Evolutionary conservation across 192 early-diverging fungal genomes (phyloP).

Genomic region (Coemansia sp.): DNA sequence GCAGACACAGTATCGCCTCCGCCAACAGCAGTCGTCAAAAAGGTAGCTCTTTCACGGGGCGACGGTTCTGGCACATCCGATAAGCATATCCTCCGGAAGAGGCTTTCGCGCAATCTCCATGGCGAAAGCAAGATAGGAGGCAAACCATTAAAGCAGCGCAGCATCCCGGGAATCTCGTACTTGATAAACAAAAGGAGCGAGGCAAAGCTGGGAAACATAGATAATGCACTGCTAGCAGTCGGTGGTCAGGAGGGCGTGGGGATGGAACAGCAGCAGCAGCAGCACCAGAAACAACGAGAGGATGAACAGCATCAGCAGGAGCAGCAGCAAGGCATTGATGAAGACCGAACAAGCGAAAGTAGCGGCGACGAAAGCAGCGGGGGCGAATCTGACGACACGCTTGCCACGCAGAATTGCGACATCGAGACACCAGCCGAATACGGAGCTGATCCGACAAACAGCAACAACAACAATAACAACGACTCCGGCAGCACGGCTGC

Average conservation of each 20-base stretch:
- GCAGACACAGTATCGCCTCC: not conserved
- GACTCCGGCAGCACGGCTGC: not conserved
- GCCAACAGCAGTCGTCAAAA: not conserved
- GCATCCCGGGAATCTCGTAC: conserved; percentile 41
- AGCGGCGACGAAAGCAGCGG: conserved; percentile 35
- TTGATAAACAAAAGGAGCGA: conserved; percentile 28
- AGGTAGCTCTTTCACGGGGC: conserved; percentile 7
- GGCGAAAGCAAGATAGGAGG: not conserved
- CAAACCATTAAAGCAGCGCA: conserved; percentile 25
- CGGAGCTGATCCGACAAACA: not conserved
- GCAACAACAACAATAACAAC: not conserved
- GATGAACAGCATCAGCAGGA: conserved; percentile 14
- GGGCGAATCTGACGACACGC: conserved; percentile 50
- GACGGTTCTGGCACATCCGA: not conserved
- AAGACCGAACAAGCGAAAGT: conserved; percentile 18
- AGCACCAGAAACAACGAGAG: conserved; percentile 6
- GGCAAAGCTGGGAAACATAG: conserved; percentile 13
- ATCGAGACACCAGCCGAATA: conserved; percentile 3
- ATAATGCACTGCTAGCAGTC: conserved; percentile 7
- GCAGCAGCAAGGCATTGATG: conserved; percentile 12
- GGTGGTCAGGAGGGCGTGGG: not conserved
- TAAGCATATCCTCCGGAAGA: not conserved
- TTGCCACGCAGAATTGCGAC: conserved; percentile 19
- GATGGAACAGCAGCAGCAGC: not conserved
- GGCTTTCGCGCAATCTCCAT: not conserved